phyloP scores from a whole-genome alignment of 2,329 filamentous ascomycete genomes.

The Alternaria triticimaculans region DNA sequence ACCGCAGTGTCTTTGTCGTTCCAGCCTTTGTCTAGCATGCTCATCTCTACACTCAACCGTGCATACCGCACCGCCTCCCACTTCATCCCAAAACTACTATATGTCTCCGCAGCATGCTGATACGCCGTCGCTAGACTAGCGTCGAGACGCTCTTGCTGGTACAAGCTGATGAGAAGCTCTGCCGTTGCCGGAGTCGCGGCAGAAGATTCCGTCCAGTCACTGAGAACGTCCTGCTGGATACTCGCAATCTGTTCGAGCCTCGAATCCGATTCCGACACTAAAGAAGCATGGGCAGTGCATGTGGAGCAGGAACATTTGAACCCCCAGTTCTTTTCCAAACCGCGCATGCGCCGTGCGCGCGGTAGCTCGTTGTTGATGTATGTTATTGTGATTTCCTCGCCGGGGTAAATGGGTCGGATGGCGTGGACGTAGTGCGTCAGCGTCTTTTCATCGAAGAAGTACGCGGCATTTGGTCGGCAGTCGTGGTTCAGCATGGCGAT shows the following conservation, averaged over 20 bases:
- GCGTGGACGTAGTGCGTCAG: conserved; percentile 52
- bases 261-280: conserved; percentile 41
- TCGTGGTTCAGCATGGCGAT: conserved; percentile 49
- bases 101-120: conserved; percentile 49
- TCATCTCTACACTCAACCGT: conserved; percentile 32
- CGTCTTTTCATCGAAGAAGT: conserved; percentile 48
- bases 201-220: conserved; percentile 36
- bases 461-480: conserved; percentile 49
- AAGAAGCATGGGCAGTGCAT: conserved; percentile 42
- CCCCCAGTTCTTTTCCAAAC: conserved; percentile 47
- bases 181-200: conserved; percentile 42
- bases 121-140: conserved; percentile 49
- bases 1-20: conserved; percentile 31
- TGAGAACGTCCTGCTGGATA: conserved; percentile 30
- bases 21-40: conserved; percentile 42
- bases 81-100: conserved; percentile 44
- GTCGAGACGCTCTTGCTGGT: conserved; percentile 47
- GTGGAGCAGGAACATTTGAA: conserved; percentile 50
- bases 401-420: conserved; percentile 45
- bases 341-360: conserved; percentile 37
- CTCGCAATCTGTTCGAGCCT: conserved; percentile 43
- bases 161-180: conserved; percentile 45
- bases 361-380: conserved; percentile 50
- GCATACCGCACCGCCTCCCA: conserved; percentile 43
- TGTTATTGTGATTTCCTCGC: conserved; percentile 54